Evolutionary conservation across 1,284 basidiomycete genomes (phyloP).

Genomic region (Coniferiporia weirii): DNA sequence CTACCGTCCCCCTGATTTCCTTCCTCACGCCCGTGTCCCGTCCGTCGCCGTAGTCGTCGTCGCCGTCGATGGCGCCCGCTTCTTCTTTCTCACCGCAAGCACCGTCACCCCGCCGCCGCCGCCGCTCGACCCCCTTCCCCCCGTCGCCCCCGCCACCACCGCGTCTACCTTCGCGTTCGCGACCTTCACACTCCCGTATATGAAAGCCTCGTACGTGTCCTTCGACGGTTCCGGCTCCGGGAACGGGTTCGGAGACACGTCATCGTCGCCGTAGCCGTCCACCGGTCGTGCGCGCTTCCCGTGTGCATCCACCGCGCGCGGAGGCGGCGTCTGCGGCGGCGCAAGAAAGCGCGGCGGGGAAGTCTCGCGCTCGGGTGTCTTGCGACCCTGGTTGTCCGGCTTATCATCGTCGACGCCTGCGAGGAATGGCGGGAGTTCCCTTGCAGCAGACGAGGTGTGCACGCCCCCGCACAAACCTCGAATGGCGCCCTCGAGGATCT

Average conservation of each 20-base stretch:
- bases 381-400: neutral
- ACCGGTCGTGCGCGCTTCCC: neutral
- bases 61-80: slow-evolving; percentile 20
- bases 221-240: slow-evolving; percentile 56
- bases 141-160: slow-evolving; percentile 21
- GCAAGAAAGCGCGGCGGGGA: neutral
- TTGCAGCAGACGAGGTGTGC: slow-evolving; percentile 17
- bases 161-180: neutral
- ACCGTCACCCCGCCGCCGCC: slow-evolving; percentile 41
- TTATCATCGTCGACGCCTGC: neutral
- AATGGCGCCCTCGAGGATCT: slow-evolving; percentile 62
- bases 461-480: slow-evolving; percentile 50
- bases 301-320: slow-evolving; percentile 17
- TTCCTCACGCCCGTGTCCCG: neutral
- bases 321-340: slow-evolving; percentile 44
- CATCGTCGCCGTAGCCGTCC: slow-evolving; percentile 20
- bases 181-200: slow-evolving; percentile 41
- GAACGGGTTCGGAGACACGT: slow-evolving; percentile 60
- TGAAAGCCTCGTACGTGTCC: slow-evolving; percentile 51
- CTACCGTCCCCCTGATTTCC: neutral
- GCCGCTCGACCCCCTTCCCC: too few relatives aligned
- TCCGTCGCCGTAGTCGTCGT: neutral
- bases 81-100: slow-evolving; percentile 58
- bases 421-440: neutral
- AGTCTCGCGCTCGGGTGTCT: neutral